phyloP scores from a whole-genome alignment of 2,329 filamentous ascomycete species.

The Neofusicoccum sp. region DNA sequence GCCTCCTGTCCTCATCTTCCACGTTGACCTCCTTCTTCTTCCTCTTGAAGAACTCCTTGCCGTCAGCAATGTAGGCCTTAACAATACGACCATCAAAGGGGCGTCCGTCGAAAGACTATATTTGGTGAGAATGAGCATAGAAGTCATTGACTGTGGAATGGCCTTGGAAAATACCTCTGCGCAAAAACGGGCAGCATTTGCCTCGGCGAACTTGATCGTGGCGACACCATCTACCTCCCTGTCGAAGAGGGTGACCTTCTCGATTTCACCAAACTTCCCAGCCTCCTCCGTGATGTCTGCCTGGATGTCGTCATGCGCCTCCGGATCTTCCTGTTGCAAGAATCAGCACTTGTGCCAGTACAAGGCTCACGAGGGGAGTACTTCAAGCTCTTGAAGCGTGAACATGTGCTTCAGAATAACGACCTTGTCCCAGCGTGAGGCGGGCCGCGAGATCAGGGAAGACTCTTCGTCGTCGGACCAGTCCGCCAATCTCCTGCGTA shows the following conservation, averaged over 20 bases:
- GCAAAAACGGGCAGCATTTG: conserved; percentile 71
- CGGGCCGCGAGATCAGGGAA: conserved; percentile 60
- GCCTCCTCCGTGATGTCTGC: conserved; percentile 86
- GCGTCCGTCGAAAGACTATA: conserved; percentile 69
- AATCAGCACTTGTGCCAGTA: background rate
- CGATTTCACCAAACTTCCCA: conserved; percentile 81
- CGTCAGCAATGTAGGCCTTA: conserved; percentile 70
- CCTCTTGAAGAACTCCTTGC: conserved; percentile 73
- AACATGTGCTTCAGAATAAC: conserved; percentile 95
- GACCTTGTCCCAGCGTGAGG: conserved; percentile 70
- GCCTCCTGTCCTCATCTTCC: conserved; percentile 51
- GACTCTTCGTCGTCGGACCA: conserved; percentile 83
- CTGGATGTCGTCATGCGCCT: conserved; percentile 7
- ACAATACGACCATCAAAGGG: conserved; percentile 74
- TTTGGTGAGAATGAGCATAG: background rate
- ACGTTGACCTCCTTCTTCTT: conserved; percentile 57
- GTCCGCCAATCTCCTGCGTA: conserved; percentile 77
- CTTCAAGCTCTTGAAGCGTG: conserved; percentile 57
- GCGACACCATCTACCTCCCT: conserved; percentile 82
- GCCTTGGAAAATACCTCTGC: conserved; percentile 49
- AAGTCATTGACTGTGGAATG: background rate
- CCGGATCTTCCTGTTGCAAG: background rate
- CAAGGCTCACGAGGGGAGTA: background rate
- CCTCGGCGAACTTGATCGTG: conserved; percentile 77
- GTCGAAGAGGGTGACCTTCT: conserved; percentile 90